Percentiles rank a stretch among this genome's conserved stretches.
phyloP scores from a whole-genome alignment of 257 asterid species.

The Penstemon barbatus region DNA sequence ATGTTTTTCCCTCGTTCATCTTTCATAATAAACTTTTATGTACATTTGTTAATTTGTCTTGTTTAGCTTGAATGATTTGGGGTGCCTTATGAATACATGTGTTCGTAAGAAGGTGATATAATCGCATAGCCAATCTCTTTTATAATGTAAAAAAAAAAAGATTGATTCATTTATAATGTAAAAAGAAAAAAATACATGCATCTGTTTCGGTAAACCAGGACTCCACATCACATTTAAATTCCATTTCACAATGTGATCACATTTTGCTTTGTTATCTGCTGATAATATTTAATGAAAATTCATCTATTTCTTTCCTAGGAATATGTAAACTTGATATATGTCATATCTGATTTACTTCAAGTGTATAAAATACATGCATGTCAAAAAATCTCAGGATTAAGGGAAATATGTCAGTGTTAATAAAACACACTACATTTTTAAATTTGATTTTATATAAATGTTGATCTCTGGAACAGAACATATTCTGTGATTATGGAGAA shows the following conservation, averaged over 20 bases:
- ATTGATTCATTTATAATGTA: too few relatives aligned
- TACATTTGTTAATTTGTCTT: conserved; percentile 5
- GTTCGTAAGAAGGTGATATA: not conserved
- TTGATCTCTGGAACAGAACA: too few relatives aligned
- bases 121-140: not conserved
- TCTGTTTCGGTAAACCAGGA: not conserved
- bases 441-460: too few relatives aligned
- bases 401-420: too few relatives aligned
- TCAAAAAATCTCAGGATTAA: not conserved
- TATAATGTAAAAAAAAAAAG: not conserved
- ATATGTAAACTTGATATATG: not conserved
- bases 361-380: not conserved
- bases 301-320: conserved; percentile 1
- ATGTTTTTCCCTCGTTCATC: conserved; percentile 1
- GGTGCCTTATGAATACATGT: not conserved
- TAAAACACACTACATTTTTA: too few relatives aligned
- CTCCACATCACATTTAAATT: not conserved
- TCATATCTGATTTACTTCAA: not conserved
- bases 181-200: too few relatives aligned
- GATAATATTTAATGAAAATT: not conserved
- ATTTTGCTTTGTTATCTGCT: not conserved
- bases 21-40: not conserved
- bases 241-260: not conserved
- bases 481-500: too few relatives aligned
- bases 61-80: not conserved